These are phyloP conservation scores for Lactarius trivialis DNA, from an alignment of 768 basidiomycete species.

Conservation along the genomic window DNA sequence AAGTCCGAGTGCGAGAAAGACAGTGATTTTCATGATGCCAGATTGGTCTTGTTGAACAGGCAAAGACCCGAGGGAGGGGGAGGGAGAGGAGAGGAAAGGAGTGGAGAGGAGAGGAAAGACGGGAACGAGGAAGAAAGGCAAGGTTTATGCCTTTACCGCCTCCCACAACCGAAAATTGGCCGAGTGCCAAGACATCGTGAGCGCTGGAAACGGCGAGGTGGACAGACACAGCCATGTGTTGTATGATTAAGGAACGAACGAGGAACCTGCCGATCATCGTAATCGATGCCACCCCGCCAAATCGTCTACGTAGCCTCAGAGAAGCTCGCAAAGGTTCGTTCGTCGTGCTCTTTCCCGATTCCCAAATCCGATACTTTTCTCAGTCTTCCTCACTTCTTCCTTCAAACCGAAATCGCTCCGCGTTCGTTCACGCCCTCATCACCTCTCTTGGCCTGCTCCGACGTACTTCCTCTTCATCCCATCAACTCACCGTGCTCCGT, in stretches of 20 bases:
- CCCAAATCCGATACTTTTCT: neutral
- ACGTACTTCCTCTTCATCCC: neutral
- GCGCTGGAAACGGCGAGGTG: no score
- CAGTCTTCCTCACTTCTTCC: slow-evolving; percentile 29
- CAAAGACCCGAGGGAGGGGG: neutral
- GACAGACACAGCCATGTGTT: neutral
- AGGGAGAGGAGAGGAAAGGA: neutral
- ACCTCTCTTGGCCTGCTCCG: slow-evolving; percentile 22
- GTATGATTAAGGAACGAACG: neutral
- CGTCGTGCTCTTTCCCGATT: neutral
- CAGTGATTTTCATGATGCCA: slow-evolving; percentile 30
- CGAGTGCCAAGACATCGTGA: neutral
- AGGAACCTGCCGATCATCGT: neutral
- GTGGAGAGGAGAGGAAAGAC: neutral
- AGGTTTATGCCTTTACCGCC: no score
- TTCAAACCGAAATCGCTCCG: slow-evolving; percentile 27
- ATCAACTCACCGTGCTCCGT: slow-evolving; percentile 8
- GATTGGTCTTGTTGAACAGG: neutral
- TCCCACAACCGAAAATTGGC: no score
- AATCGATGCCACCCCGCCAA: slow-evolving; percentile 1
- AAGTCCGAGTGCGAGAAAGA: slow-evolving; percentile 43
- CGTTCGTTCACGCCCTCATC: slow-evolving; percentile 28
- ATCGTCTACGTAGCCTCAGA: slow-evolving; percentile 52
- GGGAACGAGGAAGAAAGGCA: neutral
- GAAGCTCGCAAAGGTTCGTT: slow-evolving; percentile 45